phyloP scores from a whole-genome alignment of 257 asterid genomes.

The Perilla frutescens region DNA sequence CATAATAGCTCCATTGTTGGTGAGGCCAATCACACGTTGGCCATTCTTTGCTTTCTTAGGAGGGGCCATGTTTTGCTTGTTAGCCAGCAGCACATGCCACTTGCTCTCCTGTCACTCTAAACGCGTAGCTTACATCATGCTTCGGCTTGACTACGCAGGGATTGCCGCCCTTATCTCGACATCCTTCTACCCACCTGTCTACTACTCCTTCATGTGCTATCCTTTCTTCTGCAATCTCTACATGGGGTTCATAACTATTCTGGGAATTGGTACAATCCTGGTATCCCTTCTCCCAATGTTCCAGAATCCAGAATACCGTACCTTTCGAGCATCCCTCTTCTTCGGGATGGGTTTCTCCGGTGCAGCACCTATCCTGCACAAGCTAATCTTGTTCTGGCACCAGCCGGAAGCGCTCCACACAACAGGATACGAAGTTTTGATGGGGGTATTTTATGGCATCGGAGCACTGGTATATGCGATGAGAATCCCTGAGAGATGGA shows the following conservation, averaged over 20 bases:
- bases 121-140: slow-evolving; percentile 83
- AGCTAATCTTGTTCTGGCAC: slow-evolving; percentile 77
- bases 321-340: slow-evolving; percentile 75
- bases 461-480: slow-evolving; percentile 85
- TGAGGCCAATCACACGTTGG: slow-evolving; percentile 93
- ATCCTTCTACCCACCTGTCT: slow-evolving; percentile 93
- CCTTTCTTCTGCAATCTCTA: slow-evolving; percentile 86
- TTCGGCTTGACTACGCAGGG: slow-evolving; percentile 88
- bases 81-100: slow-evolving; percentile 94
- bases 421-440: slow-evolving; percentile 76
- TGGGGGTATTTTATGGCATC: slow-evolving; percentile 78
- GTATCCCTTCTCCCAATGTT: slow-evolving; percentile 86
- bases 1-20: slow-evolving; percentile 72
- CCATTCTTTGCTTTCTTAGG: slow-evolving; percentile 94
- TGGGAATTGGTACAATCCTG: slow-evolving; percentile 70
- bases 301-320: slow-evolving; percentile 82
- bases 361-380: slow-evolving; percentile 79
- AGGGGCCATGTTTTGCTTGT: slow-evolving; percentile 96
- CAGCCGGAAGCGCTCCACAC: slow-evolving; percentile 91
- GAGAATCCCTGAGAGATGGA: slow-evolving; percentile 91
- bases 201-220: slow-evolving; percentile 95
- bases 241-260: slow-evolving; percentile 80
- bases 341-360: slow-evolving; percentile 93
- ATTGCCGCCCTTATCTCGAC: slow-evolving; percentile 90
- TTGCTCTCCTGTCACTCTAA: slow-evolving; percentile 85